These are phyloP conservation scores for Coemansia erecta DNA, from an alignment of 192 early-diverging fungal genomes.

Conservation along the genomic window DNA sequence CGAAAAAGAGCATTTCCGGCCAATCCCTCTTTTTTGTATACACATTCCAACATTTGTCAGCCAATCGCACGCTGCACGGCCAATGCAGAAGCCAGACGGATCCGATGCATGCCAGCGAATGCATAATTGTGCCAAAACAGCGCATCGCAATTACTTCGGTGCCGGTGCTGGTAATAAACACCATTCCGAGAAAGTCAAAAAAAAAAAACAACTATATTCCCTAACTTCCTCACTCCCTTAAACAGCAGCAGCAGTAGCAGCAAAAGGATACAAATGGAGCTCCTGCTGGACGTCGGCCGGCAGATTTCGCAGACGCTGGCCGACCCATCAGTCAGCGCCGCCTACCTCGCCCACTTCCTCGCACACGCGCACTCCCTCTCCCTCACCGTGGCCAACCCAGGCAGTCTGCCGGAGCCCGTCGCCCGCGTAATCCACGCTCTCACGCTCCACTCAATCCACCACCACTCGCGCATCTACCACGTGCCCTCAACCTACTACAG, in stretches of 20 bases:
- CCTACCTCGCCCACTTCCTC: constrained; percentile 20
- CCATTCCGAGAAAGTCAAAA: too few relatives aligned
- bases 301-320: constrained; percentile 22
- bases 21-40: background rate
- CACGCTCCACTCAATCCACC: constrained; percentile 6
- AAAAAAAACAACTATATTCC: too few relatives aligned
- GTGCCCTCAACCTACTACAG: constrained; percentile 77
- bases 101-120: too few relatives aligned
- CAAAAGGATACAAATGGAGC: background rate
- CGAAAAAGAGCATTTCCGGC: constrained; percentile 4
- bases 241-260: too few relatives aligned
- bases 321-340: constrained; percentile 6
- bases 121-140: too few relatives aligned
- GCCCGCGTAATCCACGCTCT: constrained; percentile 16
- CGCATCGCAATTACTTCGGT: too few relatives aligned
- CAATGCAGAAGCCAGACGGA: too few relatives aligned
- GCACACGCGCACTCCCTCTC: background rate
- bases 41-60: too few relatives aligned
- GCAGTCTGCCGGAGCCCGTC: constrained; percentile 9
- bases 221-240: too few relatives aligned
- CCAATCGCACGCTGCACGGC: too few relatives aligned
- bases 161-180: too few relatives aligned
- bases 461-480: constrained; percentile 59
- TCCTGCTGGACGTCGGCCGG: constrained; percentile 16
- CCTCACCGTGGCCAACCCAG: background rate